Evolutionary conservation across 768 basidiomycete species (phyloP).

Genomic region (Amanita jacksonii): DNA sequence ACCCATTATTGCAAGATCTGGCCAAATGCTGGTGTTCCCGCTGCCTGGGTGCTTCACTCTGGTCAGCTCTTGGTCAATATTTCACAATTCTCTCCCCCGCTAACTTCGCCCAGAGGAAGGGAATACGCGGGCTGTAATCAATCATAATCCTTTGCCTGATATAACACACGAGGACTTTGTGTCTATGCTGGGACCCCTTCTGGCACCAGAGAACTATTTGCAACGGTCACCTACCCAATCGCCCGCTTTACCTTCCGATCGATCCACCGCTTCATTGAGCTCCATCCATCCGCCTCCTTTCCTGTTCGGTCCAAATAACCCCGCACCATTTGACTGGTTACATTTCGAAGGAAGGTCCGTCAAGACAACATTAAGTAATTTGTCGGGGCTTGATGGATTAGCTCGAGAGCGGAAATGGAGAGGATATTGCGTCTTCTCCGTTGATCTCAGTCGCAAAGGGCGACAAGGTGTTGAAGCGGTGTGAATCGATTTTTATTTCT

Average conservation of each 20-base stretch:
- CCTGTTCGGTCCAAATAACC: constrained; percentile 41
- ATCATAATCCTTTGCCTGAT: constrained; percentile 83
- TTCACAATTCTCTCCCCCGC: background rate
- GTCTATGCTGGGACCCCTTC: constrained; percentile 65
- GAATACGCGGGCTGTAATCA: constrained; percentile 60
- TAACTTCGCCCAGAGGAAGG: constrained; percentile 34
- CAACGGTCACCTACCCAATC: constrained; percentile 22
- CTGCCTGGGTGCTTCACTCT: constrained; percentile 74
- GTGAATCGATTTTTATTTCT: constrained; percentile 21
- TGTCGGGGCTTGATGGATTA: constrained; percentile 71
- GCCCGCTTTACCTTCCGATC: constrained; percentile 19
- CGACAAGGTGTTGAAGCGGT: constrained; percentile 77
- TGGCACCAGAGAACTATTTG: constrained; percentile 72
- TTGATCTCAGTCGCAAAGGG: constrained; percentile 67
- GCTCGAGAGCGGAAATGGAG: constrained; percentile 81
- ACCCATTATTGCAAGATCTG: constrained; percentile 69
- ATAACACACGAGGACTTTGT: constrained; percentile 85
- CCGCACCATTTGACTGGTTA: constrained; percentile 80
- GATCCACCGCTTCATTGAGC: constrained; percentile 25
- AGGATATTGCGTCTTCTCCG: constrained; percentile 69
- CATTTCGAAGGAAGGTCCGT: constrained; percentile 79
- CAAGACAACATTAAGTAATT: constrained; percentile 71
- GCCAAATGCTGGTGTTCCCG: constrained; percentile 64
- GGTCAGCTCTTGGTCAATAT: constrained; percentile 29
- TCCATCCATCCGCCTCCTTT: constrained; percentile 20